Conservation (phyloP, 2,329 filamentous ascomycete species). For the Beauveria australis region DNA sequence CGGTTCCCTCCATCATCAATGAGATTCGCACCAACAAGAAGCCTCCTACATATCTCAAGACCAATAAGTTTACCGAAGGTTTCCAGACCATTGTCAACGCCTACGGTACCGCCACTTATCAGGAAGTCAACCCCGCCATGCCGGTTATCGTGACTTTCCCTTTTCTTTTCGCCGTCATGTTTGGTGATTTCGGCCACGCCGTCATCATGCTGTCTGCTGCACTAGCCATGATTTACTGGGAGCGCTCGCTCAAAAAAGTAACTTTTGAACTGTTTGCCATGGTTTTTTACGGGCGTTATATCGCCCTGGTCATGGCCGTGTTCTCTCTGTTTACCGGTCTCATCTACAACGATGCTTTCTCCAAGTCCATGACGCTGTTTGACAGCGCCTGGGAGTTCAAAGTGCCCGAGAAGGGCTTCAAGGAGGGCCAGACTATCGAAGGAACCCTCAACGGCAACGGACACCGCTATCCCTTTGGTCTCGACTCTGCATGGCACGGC, state of each 20-base stretch:
- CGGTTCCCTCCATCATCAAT: constrained; percentile 98
- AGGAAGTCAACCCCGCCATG: constrained; percentile 91
- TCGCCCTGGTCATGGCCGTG: constrained; percentile 94
- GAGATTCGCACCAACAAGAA: constrained; percentile 96
- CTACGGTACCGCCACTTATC: constrained; percentile 95
- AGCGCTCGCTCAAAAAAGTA: constrained; percentile 88
- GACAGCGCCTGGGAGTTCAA: constrained; percentile 80
- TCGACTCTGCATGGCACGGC: constrained; percentile 95
- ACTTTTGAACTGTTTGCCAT: constrained; percentile 91
- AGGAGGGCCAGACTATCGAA: constrained; percentile 53
- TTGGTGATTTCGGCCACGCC: constrained; percentile 94
- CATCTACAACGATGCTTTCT: constrained; percentile 97
- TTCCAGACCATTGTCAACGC: constrained; percentile 99
- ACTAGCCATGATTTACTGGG: constrained; percentile 91
- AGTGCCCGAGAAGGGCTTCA: constrained; percentile 54
- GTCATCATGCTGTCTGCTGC: constrained; percentile 79
- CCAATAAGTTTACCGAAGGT: constrained; percentile 95
- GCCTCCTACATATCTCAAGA: constrained; percentile 93
- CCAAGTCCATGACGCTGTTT: constrained; percentile 83
- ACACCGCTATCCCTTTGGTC: constrained; percentile 89
- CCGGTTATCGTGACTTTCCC: constrained; percentile 96
- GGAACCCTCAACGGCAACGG: constrained; percentile 57
- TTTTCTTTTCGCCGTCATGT: constrained; percentile 99
- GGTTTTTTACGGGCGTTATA: constrained; percentile 98
- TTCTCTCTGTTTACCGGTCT: constrained; percentile 97